These are phyloP conservation scores for Rhodotorula sp. DNA, from an alignment of 1,284 basidiomycete genomes.

Conservation along the genomic window DNA sequence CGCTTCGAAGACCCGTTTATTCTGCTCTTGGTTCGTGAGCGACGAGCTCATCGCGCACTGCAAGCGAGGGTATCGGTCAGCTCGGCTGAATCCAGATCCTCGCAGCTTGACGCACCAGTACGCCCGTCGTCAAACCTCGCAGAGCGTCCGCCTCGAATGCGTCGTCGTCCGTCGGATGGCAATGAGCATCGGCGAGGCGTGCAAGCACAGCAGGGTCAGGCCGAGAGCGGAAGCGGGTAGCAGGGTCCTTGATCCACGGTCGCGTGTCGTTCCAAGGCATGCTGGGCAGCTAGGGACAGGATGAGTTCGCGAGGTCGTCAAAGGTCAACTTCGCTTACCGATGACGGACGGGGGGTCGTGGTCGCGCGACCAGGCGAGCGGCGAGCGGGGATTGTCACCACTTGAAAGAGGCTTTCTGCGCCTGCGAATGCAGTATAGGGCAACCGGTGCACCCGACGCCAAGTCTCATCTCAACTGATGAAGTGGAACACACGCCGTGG, in stretches of 20 bases:
- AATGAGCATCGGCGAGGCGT: constrained; percentile 53
- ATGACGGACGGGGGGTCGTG: not conserved
- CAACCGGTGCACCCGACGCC: too few relatives aligned
- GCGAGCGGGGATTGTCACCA: too few relatives aligned
- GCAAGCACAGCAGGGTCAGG: constrained; percentile 20
- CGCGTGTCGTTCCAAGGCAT: constrained; percentile 32
- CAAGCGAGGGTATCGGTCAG: not conserved
- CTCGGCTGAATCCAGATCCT: not conserved
- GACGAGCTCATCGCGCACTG: constrained; percentile 44
- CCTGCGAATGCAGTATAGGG: too few relatives aligned
- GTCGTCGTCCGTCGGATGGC: constrained; percentile 52
- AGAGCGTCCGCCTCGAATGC: not conserved
- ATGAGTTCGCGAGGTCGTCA: not conserved
- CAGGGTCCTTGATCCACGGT: constrained; percentile 1
- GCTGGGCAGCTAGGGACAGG: too few relatives aligned
- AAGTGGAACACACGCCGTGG: too few relatives aligned
- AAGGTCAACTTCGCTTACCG: too few relatives aligned
- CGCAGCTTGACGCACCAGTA: not conserved
- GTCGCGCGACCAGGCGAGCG: too few relatives aligned
- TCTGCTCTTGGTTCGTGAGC: constrained; percentile 37
- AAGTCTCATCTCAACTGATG: too few relatives aligned
- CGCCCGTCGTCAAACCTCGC: not conserved
- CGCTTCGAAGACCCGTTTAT: constrained; percentile 15
- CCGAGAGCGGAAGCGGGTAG: constrained; percentile 13
- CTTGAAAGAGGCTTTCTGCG: too few relatives aligned